phyloP scores from a whole-genome alignment of 371 early-diverging fungal species.

The Syncephalastrum sp. region DNA sequence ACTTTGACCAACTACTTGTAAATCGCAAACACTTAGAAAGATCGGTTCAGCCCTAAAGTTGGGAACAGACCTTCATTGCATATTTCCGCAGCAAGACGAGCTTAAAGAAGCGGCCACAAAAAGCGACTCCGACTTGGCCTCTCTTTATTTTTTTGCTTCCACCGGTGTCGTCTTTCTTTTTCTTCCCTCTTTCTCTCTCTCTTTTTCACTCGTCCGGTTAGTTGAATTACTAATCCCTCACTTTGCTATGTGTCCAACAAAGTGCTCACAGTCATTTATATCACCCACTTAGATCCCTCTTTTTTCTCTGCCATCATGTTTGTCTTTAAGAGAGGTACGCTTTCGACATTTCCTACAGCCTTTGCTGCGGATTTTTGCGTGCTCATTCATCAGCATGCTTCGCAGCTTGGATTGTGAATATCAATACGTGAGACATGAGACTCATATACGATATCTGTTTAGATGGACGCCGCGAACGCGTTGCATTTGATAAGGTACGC shows the following conservation, averaged over 20 bases:
- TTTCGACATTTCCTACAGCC: background rate
- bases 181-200: constrained; percentile 2
- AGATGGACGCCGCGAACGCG: constrained; percentile 83
- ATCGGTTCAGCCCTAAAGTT: too few relatives aligned
- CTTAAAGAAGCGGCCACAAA: background rate
- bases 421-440: constrained; percentile 2
- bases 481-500: constrained; percentile 81
- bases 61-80: too few relatives aligned
- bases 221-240: background rate
- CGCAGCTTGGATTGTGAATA: background rate
- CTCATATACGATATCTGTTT: background rate
- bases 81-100: background rate
- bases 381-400: background rate
- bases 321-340: constrained; percentile 73
- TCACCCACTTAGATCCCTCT: background rate
- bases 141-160: constrained; percentile 4
- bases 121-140: background rate
- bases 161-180: constrained; percentile 7
- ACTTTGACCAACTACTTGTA: background rate
- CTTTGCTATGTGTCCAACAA: constrained; percentile 1
- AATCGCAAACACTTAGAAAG: background rate
- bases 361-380: background rate
- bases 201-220: background rate
- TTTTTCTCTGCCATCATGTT: constrained; percentile 48
- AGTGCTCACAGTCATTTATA: background rate